phyloP scores from a whole-genome alignment of 2,329 filamentous ascomycete genomes.

The Claviceps fusiformis region DNA sequence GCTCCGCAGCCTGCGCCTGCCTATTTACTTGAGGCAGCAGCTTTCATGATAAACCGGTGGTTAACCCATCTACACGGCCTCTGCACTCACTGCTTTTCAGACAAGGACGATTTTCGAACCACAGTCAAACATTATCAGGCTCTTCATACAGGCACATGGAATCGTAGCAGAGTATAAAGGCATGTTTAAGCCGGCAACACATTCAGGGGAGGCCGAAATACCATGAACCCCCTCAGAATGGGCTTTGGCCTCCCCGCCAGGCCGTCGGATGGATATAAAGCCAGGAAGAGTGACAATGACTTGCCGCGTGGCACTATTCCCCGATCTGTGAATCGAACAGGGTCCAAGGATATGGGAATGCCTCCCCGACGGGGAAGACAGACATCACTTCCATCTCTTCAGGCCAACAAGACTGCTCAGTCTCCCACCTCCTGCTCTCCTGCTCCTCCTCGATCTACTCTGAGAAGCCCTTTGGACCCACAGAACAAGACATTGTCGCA shows the following conservation, averaged over 20 bases:
- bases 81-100: background rate
- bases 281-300: conserved; percentile 14
- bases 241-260: conserved; percentile 27
- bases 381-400: conserved; percentile 8
- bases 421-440: conserved; percentile 11
- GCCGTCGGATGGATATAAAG: conserved; percentile 23
- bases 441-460: conserved; percentile 12
- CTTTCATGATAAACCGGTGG: background rate
- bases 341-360: conserved; percentile 10
- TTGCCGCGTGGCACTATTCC: conserved; percentile 10
- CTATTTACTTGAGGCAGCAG: background rate
- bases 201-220: conserved; percentile 16
- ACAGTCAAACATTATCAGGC: background rate
- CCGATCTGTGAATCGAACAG: conserved; percentile 12
- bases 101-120: no score
- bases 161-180: conserved; percentile 3
- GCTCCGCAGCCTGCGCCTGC: background rate
- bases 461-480: conserved; percentile 19
- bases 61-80: background rate
- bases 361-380: conserved; percentile 9
- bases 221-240: conserved; percentile 29
- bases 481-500: conserved; percentile 24
- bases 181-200: conserved; percentile 10
- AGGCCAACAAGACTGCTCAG: conserved; percentile 12
- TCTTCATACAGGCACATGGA: background rate